Base-by-base conservation (phyloP, 352 stramenopile species). In the Phytophthora capsici region DNA sequence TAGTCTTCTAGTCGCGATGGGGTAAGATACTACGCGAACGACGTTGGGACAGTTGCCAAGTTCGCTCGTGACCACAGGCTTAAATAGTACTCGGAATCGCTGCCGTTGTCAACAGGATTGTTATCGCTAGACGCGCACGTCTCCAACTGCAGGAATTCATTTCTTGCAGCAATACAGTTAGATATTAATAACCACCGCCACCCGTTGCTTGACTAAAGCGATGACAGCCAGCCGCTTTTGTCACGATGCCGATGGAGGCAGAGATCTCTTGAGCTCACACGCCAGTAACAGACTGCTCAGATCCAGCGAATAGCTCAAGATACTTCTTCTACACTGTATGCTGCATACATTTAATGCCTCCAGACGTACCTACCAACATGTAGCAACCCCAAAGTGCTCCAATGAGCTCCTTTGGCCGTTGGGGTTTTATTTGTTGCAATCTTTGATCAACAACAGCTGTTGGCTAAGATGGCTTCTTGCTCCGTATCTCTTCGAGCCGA, bases 401-500 rank as follows among this genome's bases (percentile, higher is more conserved):
- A 41, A 41, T 41, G 36, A 41, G n/a, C 12, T 19, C 36, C 4
- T 40, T 40, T n/a, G n/a, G 34, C 34, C 36, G n/a, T 3, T 14
- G 6, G 10, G 2, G 14, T 1, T 19, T 19, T 26, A 9, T 10
- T 22, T 4, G 8, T n/a, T 13, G 25, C 45, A 52, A 23, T 16
- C n/a, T 38, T 53, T 53, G 26, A 2, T 53, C 28, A 26, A n/a
- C 28, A 14, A 45, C 38, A 52, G 28, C 19, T 61, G 53, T 20
- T 16, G 40, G n/a, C 28, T 16, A 45, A 37, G 17, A 61, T 53
- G 53, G 53, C 53, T 53, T 25, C n/a, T 28, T 22, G 25, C 52
- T 51, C 52, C 52, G 52, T 55, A 57, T 57, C 19, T 57, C 44
- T 45, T 34, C 14, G 28, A 34, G 16, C 20, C 50, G 19, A 28